Evolutionary conservation across 2,329 filamentous ascomycete genomes (phyloP).

Genomic region (Botrytis porri): DNA sequence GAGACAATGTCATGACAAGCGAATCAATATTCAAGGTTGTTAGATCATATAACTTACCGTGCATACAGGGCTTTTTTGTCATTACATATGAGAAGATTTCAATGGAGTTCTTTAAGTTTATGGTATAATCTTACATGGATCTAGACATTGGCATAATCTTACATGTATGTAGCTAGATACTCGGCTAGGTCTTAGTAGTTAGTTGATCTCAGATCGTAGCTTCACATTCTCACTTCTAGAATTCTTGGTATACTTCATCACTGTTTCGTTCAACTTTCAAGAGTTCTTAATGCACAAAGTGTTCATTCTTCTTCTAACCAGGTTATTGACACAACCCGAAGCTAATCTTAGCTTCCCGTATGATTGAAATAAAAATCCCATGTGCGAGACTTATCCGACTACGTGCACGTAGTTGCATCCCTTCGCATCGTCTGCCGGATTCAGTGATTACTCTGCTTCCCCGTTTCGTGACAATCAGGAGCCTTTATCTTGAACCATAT

Average conservation of each 20-base stretch:
- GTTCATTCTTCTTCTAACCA: background rate
- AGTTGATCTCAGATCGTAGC: background rate
- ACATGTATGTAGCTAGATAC: background rate
- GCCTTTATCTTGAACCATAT: background rate
- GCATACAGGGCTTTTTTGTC: background rate
- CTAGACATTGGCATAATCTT: too few species aligned
- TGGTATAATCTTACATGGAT: accelerated
- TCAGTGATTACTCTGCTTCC: background rate
- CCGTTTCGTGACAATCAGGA: background rate
- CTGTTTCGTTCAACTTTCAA: accelerated
- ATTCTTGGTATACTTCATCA: background rate
- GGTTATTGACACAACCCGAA: too few species aligned
- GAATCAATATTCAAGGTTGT: background rate
- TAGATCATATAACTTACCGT: background rate
- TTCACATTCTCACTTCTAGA: background rate
- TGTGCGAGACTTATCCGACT: background rate
- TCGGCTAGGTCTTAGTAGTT: background rate
- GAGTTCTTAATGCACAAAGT: accelerated
- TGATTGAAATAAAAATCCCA: background rate
- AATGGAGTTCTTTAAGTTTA: accelerated
- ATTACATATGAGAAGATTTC: background rate
- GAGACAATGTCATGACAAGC: background rate
- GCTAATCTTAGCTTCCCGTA: background rate
- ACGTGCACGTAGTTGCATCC: too few species aligned
- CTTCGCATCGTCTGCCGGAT: background rate